Base-by-base conservation (phyloP, 768 basidiomycete species). In the Hirschioporus abietinus region DNA sequence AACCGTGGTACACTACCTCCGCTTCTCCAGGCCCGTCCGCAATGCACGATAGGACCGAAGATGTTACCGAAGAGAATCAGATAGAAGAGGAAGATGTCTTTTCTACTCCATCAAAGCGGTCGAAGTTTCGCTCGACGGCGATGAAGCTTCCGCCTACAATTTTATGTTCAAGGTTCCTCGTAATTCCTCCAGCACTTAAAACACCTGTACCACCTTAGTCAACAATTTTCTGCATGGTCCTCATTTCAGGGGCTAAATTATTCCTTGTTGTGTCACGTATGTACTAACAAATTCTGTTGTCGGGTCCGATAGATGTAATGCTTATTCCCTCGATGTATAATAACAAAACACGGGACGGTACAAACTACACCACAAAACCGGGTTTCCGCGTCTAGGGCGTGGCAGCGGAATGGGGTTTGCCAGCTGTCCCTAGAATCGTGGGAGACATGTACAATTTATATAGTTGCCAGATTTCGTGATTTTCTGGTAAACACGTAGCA, bases 1-100 rank as follows among this genome's bases (percentile, higher is more conserved):
- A 76, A 42, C 86, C 86, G 4, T 87, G 84, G 84, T 78, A 81
- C 2, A 79, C 79, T 15, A 52, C 42, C 12, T 52, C 42, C 42
- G 20, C 42, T 3, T 20, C 42, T 15, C 20, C 20, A 12, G 12
- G 12, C 20, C 12, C 42, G 42, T 20, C 20, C 12, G 42, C 12
- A 5, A 12, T 3, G 4, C 42, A 12, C 1, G 42, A 52, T 12
- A 52, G 12, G 12, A 52, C 42, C 42, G 20, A 20, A 15, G 12
- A 15, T 20, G 42, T 3, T 20, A 15, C 42, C 4, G 20, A 20
- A 12, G 42, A 15, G 4, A 52, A 52, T 52, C 12, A 52, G 5
- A 15, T 7, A 36, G 42, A 52, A 52, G 12, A 52, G 12, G 6
- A 10, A 15, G 42, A 52, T 20, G 42, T 52, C 42, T 52, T 52